Base-by-base conservation (phyloP, 805 yeast species). In the Wickerhamiella domercqiae region DNA sequence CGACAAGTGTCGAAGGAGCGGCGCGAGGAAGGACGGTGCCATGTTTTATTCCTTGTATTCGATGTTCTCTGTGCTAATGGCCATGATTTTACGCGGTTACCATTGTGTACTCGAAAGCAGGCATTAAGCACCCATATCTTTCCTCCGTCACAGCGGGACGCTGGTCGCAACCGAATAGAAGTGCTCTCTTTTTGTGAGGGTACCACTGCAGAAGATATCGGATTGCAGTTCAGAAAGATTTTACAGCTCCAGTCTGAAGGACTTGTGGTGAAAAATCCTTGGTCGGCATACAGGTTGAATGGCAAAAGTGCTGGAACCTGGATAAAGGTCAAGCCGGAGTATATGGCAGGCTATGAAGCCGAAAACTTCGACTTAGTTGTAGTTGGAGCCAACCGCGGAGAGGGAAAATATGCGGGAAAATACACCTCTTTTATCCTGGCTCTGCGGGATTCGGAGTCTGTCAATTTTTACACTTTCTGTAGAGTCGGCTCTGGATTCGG, bases 251-350 rank as follows among this genome's bases (percentile, higher is more conserved):
- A 78, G 35, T 69, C 82, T 16, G 98, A 87, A 55, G 98, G 98
- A 0, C 60, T 87, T 6, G 71, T 87, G 39, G 56, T 87, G 29
- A 87, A 87, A 52, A 67, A 73, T 44, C 68, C 73, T 1, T 54
- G 60, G 9, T 65, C 78, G 2, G 58, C 53, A 13, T 87, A 87
- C 53, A 52, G 58, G 2, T 64, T 79, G 13, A 81, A 73, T n/a
- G 68, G 66, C 24, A 60, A 83, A 35, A 64, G 66, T 31, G 13
- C 13, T 9, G 69, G 67, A 14, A 58, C 66, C n/a, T 87, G 96
- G 94, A 62, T 83, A 13, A 87, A 87, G 51, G 70, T 87, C 2
- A 87, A 87, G 54, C 97, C 97, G 0, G 95, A 86, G 47, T 86
- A 84, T 51, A 61, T 84, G 37, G 78, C 74, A 39, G 54, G 54